Evolutionary conservation across 2,329 filamentous ascomycete genomes (phyloP).

Genomic region (Knufia petricola): DNA sequence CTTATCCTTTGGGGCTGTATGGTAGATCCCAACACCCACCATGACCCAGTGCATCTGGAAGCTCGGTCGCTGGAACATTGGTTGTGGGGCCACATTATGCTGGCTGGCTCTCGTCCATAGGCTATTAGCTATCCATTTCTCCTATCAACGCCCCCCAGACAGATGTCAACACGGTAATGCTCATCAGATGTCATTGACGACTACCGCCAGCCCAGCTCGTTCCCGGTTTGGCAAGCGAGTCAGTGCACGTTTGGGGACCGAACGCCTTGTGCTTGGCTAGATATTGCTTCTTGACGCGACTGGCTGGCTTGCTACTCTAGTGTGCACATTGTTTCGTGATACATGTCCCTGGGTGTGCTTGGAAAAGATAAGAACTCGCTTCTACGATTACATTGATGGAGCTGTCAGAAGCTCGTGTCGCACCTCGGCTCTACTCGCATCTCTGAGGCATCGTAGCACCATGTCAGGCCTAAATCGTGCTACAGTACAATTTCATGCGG

Average conservation of each 20-base stretch:
- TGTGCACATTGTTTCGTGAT: neutral
- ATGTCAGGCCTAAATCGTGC: neutral
- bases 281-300: slow-evolving; percentile 4
- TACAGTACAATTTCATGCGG: neutral
- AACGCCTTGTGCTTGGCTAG: slow-evolving; percentile 2
- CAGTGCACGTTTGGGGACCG: neutral
- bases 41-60: neutral
- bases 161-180: neutral
- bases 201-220: neutral
- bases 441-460: neutral
- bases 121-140: neutral
- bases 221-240: neutral
- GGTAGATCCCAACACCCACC: slow-evolving; percentile 2
- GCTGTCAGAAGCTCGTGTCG: neutral
- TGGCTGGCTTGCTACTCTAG: neutral
- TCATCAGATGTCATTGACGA: slow-evolving; percentile 4
- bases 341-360: neutral
- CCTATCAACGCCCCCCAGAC: neutral
- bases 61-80: neutral
- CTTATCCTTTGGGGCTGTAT: neutral
- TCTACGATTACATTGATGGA: neutral
- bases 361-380: neutral
- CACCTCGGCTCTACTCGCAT: too few species aligned
- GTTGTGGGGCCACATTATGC: slow-evolving; percentile 1
- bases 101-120: neutral